Evolutionary conservation across 2,329 filamentous ascomycete species (phyloP).

Genomic region (Zalaria obscura): DNA sequence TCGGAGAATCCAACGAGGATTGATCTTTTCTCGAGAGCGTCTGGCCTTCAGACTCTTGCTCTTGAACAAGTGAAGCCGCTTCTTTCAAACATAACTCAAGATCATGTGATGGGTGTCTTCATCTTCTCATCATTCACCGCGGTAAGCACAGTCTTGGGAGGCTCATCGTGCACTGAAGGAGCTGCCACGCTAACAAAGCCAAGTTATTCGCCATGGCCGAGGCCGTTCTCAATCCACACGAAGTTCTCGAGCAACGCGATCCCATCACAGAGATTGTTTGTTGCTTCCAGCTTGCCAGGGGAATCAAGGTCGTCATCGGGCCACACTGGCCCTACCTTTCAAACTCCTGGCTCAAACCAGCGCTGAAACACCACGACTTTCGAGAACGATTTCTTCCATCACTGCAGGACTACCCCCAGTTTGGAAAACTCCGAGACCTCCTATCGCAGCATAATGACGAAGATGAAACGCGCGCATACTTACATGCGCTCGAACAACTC

Average conservation of each 20-base stretch:
- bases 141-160: not conserved
- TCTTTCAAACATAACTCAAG: not conserved
- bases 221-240: not conserved
- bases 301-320: conserved; percentile 1
- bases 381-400: too few relatives aligned
- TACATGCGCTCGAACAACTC: not conserved
- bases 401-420: not conserved
- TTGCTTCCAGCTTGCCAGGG: conserved; percentile 1
- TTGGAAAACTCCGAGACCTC: not conserved
- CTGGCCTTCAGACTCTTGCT: conserved; percentile 5
- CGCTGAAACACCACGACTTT: too few relatives aligned
- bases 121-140: conserved; percentile 6
- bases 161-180: too few relatives aligned
- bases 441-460: not conserved
- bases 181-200: too few relatives aligned
- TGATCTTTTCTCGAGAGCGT: conserved; percentile 3
- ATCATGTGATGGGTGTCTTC: conserved; percentile 6
- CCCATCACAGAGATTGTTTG: conserved; percentile 1
- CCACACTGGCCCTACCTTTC: not conserved
- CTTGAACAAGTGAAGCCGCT: conserved; percentile 5
- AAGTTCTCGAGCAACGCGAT: not conserved
- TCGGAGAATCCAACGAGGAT: conserved; percentile 1
- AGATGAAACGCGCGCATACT: conserved; percentile 1
- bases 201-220: conserved; percentile 3
- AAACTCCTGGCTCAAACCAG: too few relatives aligned